Conservation (phyloP, 2,329 filamentous ascomycete species). For the Falciphora oryzae region DNA sequence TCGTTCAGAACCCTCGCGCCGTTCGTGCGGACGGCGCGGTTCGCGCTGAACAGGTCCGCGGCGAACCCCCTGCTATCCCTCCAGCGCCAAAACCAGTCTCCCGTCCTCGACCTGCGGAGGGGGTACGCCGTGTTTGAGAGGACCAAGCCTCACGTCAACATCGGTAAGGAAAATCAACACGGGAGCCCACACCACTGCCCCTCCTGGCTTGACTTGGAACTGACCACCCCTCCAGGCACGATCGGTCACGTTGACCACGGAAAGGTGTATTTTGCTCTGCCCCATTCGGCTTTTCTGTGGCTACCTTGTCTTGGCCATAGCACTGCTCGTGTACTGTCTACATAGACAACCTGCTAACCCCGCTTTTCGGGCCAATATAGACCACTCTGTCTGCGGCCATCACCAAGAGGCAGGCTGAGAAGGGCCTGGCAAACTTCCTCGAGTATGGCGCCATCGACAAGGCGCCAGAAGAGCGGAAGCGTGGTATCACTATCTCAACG, state of each 20-base stretch:
- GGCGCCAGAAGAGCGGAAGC: constrained; percentile 97
- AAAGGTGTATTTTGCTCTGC: constrained; percentile 61
- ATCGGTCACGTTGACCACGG: constrained; percentile 99
- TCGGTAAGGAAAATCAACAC: constrained; percentile 49
- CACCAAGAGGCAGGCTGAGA: constrained; percentile 94
- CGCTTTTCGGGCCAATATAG: constrained; percentile 40
- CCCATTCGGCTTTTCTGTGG: constrained; percentile 9
- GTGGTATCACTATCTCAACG: constrained; percentile 98
- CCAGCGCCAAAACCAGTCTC: constrained; percentile 61
- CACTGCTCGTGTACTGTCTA: neutral
- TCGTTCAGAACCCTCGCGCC: constrained; percentile 73
- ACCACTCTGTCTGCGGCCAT: constrained; percentile 98
- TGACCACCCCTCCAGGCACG: constrained; percentile 55
- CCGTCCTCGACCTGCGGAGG: constrained; percentile 60
- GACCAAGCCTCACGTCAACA: constrained; percentile 96
- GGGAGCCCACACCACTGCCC: neutral
- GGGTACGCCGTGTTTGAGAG: constrained; percentile 73
- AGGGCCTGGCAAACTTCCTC: constrained; percentile 89
- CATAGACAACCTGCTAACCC: constrained; percentile 12
- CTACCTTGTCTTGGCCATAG: neutral
- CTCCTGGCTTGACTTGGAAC: neutral
- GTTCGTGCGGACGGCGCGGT: constrained; percentile 73
- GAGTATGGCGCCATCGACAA: constrained; percentile 99
- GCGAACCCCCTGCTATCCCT: constrained; percentile 69
- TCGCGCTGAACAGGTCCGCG: constrained; percentile 56